Evolutionary conservation across 106 monocot genomes (phyloP).

Genomic region (Agapanthus africanus): DNA sequence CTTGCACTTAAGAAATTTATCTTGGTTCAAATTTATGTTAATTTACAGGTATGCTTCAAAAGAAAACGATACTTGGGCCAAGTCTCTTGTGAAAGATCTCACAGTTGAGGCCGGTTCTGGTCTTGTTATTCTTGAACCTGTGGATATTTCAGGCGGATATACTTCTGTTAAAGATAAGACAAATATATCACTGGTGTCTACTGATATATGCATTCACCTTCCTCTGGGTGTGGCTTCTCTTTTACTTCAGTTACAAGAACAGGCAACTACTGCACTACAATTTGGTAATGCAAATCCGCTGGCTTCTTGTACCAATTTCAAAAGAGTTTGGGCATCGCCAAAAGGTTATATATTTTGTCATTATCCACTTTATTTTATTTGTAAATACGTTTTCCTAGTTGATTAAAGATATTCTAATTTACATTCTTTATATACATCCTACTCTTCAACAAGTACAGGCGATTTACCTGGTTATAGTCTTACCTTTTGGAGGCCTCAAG

Average conservation of each 20-base stretch:
- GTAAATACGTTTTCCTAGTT: background rate
- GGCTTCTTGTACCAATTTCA: conserved; percentile 76
- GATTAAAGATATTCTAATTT: background rate
- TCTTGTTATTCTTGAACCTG: conserved; percentile 81
- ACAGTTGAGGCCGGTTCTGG: conserved; percentile 93
- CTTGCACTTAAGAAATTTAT: background rate
- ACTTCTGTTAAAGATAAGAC: conserved; percentile 89
- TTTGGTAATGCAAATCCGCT: conserved; percentile 68
- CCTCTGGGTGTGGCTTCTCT: conserved; percentile 80
- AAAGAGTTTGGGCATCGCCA: conserved; percentile 68
- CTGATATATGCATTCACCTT: conserved; percentile 74
- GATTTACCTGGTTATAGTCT: conserved; percentile 50
- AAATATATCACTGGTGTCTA: conserved; percentile 64
- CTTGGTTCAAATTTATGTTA: background rate
- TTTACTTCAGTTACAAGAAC: conserved; percentile 74
- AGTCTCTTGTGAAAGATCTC: conserved; percentile 75
- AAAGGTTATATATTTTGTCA: conserved; percentile 44
- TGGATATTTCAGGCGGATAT: conserved; percentile 85
- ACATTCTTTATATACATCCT: background rate
- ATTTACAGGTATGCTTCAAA: conserved; percentile 82
- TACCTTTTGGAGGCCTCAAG: conserved; percentile 98
- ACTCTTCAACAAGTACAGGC: conserved; percentile 32
- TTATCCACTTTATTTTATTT: background rate
- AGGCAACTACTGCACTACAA: conserved; percentile 69
- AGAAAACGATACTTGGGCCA: conserved; percentile 77